Evolutionary conservation across 225 moss, liverwort and hornwort genomes (phyloP).

Genomic region (Marchantia paleacea): DNA sequence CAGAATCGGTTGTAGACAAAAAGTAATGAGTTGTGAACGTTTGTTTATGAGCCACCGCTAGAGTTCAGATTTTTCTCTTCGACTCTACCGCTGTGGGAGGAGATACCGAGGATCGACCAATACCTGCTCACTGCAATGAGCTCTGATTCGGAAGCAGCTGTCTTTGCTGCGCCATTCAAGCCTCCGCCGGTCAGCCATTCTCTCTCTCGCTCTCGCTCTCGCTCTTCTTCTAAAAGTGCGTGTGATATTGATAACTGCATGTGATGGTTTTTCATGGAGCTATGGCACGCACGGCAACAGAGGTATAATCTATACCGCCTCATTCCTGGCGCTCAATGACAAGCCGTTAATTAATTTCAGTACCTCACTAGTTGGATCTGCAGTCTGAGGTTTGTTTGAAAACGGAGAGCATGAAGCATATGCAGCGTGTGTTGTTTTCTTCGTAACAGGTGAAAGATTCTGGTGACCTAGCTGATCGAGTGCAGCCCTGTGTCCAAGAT

Average conservation of each 20-base stretch:
- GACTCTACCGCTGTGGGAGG: neutral
- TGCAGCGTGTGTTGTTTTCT: no score
- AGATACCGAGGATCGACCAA: neutral
- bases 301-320: neutral
- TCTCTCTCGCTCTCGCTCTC: neutral
- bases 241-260: neutral
- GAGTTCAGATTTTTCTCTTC: neutral
- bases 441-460: neutral
- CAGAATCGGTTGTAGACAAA: neutral
- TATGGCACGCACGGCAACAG: no score
- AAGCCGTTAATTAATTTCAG: neutral
- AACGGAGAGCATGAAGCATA: no score
- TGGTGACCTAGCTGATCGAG: neutral
- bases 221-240: neutral
- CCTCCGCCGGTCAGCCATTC: constrained; percentile 8
- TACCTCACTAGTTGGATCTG: no score
- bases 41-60: neutral
- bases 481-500: neutral
- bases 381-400: no score
- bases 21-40: neutral
- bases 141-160: constrained; percentile 16
- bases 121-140: neutral
- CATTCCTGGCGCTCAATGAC: neutral
- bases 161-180: neutral
- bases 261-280: neutral